Evolutionary conservation across 1,284 basidiomycete species (phyloP).

Genomic region (Sparassis latifolia): DNA sequence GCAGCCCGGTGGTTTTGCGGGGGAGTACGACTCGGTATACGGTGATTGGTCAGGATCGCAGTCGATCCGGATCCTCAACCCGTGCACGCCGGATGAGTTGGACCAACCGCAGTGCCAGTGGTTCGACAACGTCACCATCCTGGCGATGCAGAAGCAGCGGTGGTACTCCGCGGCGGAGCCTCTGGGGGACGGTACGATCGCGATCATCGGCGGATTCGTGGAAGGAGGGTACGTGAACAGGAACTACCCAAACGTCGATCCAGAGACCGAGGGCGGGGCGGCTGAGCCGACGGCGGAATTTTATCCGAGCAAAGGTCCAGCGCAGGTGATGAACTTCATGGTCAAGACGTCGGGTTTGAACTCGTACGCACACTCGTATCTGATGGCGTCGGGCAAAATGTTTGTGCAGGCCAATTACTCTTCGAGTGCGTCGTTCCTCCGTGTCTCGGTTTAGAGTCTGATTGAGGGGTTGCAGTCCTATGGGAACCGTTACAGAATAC

Average conservation of each 20-base stretch:
- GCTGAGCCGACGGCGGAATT: slow-evolving; percentile 75
- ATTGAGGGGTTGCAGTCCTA: slow-evolving; percentile 35
- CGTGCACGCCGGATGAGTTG: slow-evolving; percentile 55
- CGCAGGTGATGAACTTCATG: slow-evolving; percentile 74
- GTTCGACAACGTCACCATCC: slow-evolving; percentile 64
- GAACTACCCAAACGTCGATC: slow-evolving; percentile 66
- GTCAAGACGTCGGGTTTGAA: slow-evolving; percentile 83
- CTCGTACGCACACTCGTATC: slow-evolving; percentile 81
- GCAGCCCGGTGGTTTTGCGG: slow-evolving; percentile 38
- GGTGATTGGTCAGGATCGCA: slow-evolving; percentile 61
- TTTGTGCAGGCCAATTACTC: slow-evolving; percentile 84
- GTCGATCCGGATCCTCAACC: slow-evolving; percentile 70
- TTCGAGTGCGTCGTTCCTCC: slow-evolving; percentile 42
- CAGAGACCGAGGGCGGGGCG: slow-evolving; percentile 57
- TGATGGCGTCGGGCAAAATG: slow-evolving; percentile 80
- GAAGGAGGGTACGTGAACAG: slow-evolving; percentile 89
- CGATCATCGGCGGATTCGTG: slow-evolving; percentile 75
- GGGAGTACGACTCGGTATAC: slow-evolving; percentile 52
- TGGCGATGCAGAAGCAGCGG: slow-evolving; percentile 71
- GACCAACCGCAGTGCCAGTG: slow-evolving; percentile 58
- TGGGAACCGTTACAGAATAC: slow-evolving; percentile 55
- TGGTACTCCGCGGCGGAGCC: slow-evolving; percentile 89
- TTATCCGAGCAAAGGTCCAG: slow-evolving; percentile 58
- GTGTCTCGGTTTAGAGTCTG: neutral
- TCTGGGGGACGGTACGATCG: slow-evolving; percentile 61